A percentile compares a stretch with the other conserved stretches of the same genome.
phyloP scores from a whole-genome alignment of 306 rosid species.

The Inga oerstediana region DNA sequence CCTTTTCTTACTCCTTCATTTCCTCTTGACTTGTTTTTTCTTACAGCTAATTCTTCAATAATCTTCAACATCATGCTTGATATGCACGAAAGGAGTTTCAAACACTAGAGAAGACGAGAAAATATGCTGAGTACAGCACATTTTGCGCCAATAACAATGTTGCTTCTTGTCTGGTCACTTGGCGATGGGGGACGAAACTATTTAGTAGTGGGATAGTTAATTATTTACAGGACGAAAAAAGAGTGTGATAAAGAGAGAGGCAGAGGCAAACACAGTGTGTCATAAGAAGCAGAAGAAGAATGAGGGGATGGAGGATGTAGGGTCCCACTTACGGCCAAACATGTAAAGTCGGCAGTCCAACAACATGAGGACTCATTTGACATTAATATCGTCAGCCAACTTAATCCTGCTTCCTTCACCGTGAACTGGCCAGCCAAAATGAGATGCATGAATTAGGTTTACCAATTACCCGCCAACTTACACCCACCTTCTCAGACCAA shows the following conservation, averaged over 20 bases:
- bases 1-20: not conserved
- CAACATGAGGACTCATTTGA: constrained; percentile 13
- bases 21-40: not conserved
- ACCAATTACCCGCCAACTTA: not conserved
- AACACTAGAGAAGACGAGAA: no score
- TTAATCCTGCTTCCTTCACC: no score
- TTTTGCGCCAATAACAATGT: not conserved
- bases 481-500: not conserved
- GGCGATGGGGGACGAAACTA: not conserved
- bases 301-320: not conserved
- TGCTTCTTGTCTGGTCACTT: not conserved
- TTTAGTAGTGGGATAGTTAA: not conserved
- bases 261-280: not conserved
- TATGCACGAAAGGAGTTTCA: no score
- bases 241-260: not conserved
- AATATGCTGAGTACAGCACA: no score
- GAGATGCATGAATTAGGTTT: constrained; percentile 4
- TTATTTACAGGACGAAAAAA: not conserved
- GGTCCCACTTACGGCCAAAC: constrained; percentile 28
- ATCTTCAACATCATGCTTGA: no score
- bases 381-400: not conserved
- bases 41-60: not conserved
- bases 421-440: not conserved
- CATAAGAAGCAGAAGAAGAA: not conserved
- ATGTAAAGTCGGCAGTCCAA: constrained; percentile 32